These are phyloP conservation scores for Plicaturopsis crispa DNA, from an alignment of 768 basidiomycete species.

Conservation along the genomic window DNA sequence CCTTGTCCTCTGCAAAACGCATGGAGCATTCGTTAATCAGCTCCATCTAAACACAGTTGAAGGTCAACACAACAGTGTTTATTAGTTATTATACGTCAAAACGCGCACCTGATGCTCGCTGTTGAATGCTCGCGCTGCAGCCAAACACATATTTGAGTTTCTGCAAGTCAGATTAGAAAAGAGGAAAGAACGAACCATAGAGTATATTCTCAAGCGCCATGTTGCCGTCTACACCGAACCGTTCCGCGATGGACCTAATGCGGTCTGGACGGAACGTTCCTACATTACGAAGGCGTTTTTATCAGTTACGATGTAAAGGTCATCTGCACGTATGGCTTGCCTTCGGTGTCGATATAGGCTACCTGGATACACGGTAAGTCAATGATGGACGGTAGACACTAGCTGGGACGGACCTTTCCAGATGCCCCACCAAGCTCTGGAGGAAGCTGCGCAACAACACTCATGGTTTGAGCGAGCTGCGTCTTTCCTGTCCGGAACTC, in stretches of 20 bases:
- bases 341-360: slow-evolving; percentile 89
- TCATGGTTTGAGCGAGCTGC: slow-evolving; percentile 93
- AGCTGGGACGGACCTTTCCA: slow-evolving; percentile 54
- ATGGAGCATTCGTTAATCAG: slow-evolving; percentile 84
- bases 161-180: neutral
- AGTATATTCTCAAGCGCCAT: slow-evolving; percentile 87
- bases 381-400: slow-evolving; percentile 1
- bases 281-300: slow-evolving; percentile 21
- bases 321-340: slow-evolving; percentile 22
- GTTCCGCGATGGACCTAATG: slow-evolving; percentile 83
- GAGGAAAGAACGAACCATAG: slow-evolving; percentile 47
- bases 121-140: slow-evolving; percentile 77
- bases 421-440: slow-evolving; percentile 84
- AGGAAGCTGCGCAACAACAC: slow-evolving; percentile 84
- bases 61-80: slow-evolving; percentile 3
- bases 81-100: neutral
- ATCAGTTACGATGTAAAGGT: neutral
- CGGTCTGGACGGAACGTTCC: slow-evolving; percentile 96
- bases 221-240: slow-evolving; percentile 87
- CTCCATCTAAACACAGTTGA: slow-evolving; percentile 56
- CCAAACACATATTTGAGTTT: slow-evolving; percentile 13
- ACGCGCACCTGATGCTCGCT: slow-evolving; percentile 80
- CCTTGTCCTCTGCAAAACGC: slow-evolving; percentile 86
- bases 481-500: slow-evolving; percentile 97
- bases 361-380: slow-evolving; percentile 36